Evolutionary conservation across 495 filamentous ascomycete species (phyloP), one percentile per base, ranked within the genome.

Genomic region (Astrothelium macrocarpum): DNA sequence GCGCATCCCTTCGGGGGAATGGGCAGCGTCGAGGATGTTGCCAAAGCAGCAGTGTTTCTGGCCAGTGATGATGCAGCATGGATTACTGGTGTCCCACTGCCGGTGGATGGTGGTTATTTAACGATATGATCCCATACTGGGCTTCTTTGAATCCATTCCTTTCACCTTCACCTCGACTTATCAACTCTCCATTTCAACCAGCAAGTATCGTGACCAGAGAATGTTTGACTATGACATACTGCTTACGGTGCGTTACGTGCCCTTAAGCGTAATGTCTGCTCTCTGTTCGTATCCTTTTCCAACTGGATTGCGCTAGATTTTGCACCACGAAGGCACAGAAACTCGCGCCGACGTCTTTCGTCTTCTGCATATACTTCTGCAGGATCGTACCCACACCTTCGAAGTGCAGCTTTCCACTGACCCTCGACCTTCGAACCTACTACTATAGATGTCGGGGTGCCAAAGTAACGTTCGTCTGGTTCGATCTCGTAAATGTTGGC

Each of bases 71-170:
- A 82, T 67, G 77, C 75, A 0, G 70, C 59, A 34, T 80, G 77
- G 73, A 67, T 83, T 1, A 79, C 79, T 10, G 81, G 81, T 0
- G 65, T 75, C 2, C 70, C 70, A n/a, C 53, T 83, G 61, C 69
- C 74, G 1, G 78, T 83, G 14, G 81, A 84, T 71, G 81, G 81
- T 16, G 81, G 81, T 26, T 82, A 79, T 70, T 73, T 71, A 45
- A 58, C 58, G 16, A 62, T 69, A 65, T 69, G 36, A 25, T 1
- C 36, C 36, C 18, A 10, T 42, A 42, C 36, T 10, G 36, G 18
- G 36, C 18, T 42, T 42, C 36, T 42, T 16, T 42, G 36, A 42
- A 42, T 42, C 18, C 36, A 1, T 42, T 42, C 18, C n/a, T n/a
- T n/a, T n/a, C n/a, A n/a, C n/a, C n/a, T n/a, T n/a, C n/a, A n/a